A percentile compares a stretch with the other conserved stretches of the same genome.
Evolutionary conservation across 2,329 filamentous ascomycete genomes (phyloP).

Genomic region (Bimuria novae-zelandiae): DNA sequence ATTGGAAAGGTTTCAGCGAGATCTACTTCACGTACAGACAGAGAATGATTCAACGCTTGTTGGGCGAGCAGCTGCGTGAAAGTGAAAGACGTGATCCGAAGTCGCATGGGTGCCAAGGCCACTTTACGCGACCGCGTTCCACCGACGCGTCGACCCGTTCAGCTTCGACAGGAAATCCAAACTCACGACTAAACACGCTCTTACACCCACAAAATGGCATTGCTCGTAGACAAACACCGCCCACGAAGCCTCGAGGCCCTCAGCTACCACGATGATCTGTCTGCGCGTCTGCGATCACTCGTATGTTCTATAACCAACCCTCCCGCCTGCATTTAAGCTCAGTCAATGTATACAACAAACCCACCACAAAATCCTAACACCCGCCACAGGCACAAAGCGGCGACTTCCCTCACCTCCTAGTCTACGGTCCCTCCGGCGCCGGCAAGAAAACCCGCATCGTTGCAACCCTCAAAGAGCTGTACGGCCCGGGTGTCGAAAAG

Average conservation of each 20-base stretch:
- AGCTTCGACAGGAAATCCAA: slow-evolving; percentile 16
- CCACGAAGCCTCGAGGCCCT: slow-evolving; percentile 76
- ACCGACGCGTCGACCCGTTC: slow-evolving; percentile 31
- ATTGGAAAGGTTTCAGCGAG: too few relatives aligned
- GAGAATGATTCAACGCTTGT: too few relatives aligned
- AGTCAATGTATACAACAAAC: too few relatives aligned
- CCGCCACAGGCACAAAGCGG: slow-evolving; percentile 80
- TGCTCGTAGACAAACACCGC: slow-evolving; percentile 68
- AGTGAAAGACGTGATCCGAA: neutral
- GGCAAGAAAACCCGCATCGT: slow-evolving; percentile 98
- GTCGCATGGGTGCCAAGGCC: slow-evolving; percentile 23
- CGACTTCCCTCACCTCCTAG: slow-evolving; percentile 95
- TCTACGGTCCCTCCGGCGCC: slow-evolving; percentile 94
- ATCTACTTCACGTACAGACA: too few relatives aligned
- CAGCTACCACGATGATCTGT: slow-evolving; percentile 88
- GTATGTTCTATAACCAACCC: slow-evolving; percentile 56
- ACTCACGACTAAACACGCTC: slow-evolving; percentile 1
- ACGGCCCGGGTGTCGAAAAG: slow-evolving; percentile 96
- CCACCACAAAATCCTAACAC: slow-evolving; percentile 11
- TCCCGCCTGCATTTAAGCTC: neutral
- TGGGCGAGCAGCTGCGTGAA: too few relatives aligned
- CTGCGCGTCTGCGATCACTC: slow-evolving; percentile 81
- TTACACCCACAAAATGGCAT: slow-evolving; percentile 56
- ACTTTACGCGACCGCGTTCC: slow-evolving; percentile 34
- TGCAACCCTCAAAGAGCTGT: slow-evolving; percentile 91